Evolutionary conservation across 2,329 filamentous ascomycete species (phyloP).

Genomic region (Aspergillus japonicus): DNA sequence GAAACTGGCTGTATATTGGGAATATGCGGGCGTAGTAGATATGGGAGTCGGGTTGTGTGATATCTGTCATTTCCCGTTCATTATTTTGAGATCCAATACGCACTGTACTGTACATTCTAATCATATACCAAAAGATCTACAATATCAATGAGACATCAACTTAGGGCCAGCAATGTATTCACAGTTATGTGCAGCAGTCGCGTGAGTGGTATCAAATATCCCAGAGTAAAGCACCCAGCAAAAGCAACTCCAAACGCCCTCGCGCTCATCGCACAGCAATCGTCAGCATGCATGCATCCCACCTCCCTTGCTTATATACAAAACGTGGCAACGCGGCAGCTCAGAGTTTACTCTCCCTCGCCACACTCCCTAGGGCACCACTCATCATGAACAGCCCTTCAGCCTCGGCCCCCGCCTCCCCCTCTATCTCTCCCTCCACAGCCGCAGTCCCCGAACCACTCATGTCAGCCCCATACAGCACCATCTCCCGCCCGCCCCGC

Average conservation of each 20-base stretch:
- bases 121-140: too few relatives aligned
- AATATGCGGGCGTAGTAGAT: neutral
- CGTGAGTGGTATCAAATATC: conserved; percentile 15
- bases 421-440: neutral
- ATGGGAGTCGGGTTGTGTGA: too few relatives aligned
- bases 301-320: neutral
- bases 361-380: conserved; percentile 48
- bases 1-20: neutral
- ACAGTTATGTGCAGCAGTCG: neutral
- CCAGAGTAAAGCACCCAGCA: too few relatives aligned
- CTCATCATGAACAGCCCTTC: conserved; percentile 58
- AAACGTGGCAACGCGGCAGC: neutral
- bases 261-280: conserved; percentile 3
- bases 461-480: conserved; percentile 48
- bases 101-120: too few relatives aligned
- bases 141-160: too few relatives aligned
- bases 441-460: conserved; percentile 1
- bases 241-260: conserved; percentile 11
- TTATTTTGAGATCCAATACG: too few relatives aligned
- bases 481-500: conserved; percentile 57
- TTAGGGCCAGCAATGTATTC: neutral
- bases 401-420: conserved; percentile 20
- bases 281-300: neutral
- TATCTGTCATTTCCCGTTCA: too few relatives aligned
- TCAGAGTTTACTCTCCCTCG: conserved; percentile 52